Evolutionary conservation across 352 stramenopile species (phyloP).

Genomic region (Pythium volutum): DNA sequence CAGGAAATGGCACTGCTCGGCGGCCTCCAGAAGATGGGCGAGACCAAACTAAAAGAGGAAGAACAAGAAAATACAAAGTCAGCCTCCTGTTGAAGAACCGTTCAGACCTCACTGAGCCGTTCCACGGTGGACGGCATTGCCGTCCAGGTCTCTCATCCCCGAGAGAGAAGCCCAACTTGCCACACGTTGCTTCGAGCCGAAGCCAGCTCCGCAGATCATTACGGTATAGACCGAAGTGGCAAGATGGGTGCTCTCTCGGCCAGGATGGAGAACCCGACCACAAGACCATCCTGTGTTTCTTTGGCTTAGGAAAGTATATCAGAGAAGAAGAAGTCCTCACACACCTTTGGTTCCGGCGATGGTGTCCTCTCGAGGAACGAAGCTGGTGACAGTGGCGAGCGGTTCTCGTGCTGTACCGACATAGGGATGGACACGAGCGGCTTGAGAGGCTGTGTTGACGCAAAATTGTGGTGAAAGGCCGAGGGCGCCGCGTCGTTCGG

Average conservation of each 20-base stretch:
- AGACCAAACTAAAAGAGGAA: conserved; percentile 42
- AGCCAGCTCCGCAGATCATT: not conserved
- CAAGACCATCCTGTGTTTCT: no score
- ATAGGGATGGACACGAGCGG: conserved; percentile 5
- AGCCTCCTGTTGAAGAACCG: conserved; percentile 13
- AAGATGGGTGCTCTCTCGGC: no score
- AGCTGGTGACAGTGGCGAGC: conserved; percentile 16
- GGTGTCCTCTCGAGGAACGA: conserved; percentile 3
- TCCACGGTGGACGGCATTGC: no score
- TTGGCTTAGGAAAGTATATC: not conserved
- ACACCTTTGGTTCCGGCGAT: conserved; percentile 18
- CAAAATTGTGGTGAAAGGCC: conserved; percentile 9
- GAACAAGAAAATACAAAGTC: conserved; percentile 21
- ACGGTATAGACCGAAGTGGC: not conserved
- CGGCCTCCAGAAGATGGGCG: conserved; percentile 54
- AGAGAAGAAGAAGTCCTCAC: not conserved
- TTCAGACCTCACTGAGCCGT: no score
- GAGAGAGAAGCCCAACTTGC: not conserved
- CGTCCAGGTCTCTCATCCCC: conserved; percentile 1
- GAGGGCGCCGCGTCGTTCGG: conserved; percentile 6
- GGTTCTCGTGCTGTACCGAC: not conserved
- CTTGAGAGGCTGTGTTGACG: conserved; percentile 2
- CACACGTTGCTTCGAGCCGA: not conserved
- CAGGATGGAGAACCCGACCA: no score
- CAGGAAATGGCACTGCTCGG: conserved; percentile 37